Base-by-base conservation (phyloP, 2,329 filamentous ascomycete genomes). In the Phoma herbarum region DNA sequence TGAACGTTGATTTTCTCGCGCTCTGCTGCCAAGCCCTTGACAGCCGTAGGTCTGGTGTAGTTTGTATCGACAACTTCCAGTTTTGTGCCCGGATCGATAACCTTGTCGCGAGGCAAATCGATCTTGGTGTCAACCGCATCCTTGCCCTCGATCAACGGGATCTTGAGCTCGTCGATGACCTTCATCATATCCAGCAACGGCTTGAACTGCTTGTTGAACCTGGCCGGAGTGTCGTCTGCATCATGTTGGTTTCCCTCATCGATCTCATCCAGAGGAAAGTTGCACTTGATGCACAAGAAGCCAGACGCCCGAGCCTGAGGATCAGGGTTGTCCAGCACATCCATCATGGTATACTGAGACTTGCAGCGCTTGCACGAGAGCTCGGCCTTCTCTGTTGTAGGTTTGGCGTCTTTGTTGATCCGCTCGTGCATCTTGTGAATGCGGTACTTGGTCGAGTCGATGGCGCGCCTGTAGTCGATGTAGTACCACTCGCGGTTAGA, bases 381-480 rank as follows among this genome's bases (percentile, higher is more conserved):
- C 74, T 98, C 95, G 77, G 97, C 97, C 76, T 92, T 90, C 77
- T 98, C 94, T 55, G 78, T 77, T 10, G 89, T 90, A 0, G 92
- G 89, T 18, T 91, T 88, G 16, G 91, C 91, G 57, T 92, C 89
- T 16, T 89, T 88, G 78, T 97, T 93, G 59, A 98, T 92, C 53
- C 90, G 88, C 75, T 94, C 93, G 66, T 93, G 93, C 67, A 98
- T 87, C 56, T 89, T 90, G 74, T 94, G 93, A 50, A 97, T 88
- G 62, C 92, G 90, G 85, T 91, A 99, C 78, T 99, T 99, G 79
- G 97, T 96, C 47, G 92, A 92, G 79, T 99, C 95, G 72, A 99
- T 92, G 33, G 94, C 92, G 57, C 92, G 90, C 59, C 95, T 92
- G 72, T 96, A 96, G 75, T 97, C 93, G 75, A 99, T 94, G 79